Conservation (phyloP, 2,329 filamentous ascomycete genomes). For the Hymenoscyphus albidus region DNA sequence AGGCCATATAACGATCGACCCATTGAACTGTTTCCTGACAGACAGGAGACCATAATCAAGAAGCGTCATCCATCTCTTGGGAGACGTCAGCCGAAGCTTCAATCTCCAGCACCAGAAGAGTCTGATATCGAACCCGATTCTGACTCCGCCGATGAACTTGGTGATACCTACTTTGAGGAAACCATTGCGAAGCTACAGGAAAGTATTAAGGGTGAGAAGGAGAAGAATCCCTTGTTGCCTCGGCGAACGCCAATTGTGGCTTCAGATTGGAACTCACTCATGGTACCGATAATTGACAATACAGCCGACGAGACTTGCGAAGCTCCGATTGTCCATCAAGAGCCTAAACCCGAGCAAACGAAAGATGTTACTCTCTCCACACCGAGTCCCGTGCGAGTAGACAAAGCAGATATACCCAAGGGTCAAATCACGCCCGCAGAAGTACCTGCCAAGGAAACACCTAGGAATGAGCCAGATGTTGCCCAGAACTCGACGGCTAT, state of each 20-base stretch:
- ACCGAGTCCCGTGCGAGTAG: conserved; percentile 1
- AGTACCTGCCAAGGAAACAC: not conserved
- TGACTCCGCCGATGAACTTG: conserved; percentile 34
- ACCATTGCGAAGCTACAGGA: conserved; percentile 30
- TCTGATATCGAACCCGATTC: conserved; percentile 26
- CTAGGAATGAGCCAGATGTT: not conserved
- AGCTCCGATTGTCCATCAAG: conserved; percentile 14
- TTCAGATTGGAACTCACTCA: conserved; percentile 21
- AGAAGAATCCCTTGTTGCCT: conserved; percentile 24
- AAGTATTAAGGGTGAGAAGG: conserved; percentile 20
- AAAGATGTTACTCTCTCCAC: not conserved
- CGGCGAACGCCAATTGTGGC: conserved; percentile 11
- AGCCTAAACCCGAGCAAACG: conserved; percentile 7
- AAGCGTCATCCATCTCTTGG: conserved; percentile 22
- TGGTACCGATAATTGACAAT: conserved; percentile 19
- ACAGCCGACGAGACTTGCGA: conserved; percentile 19
- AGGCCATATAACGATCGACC: not conserved
- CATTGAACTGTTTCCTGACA: not conserved
- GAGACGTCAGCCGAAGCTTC: conserved; percentile 19
- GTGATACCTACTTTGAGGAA: conserved; percentile 34
- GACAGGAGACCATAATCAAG: conserved; percentile 7
- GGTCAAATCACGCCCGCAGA: not conserved
- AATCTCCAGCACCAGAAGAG: conserved; percentile 11
- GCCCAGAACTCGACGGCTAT: not conserved
- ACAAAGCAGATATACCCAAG: conserved; percentile 5